Percentiles rank a stretch among this genome's conserved stretches.
These are phyloP conservation scores for Mycosphaerella sp. DNA, from an alignment of 2,329 filamentous ascomycete species.

Conservation along the genomic window DNA sequence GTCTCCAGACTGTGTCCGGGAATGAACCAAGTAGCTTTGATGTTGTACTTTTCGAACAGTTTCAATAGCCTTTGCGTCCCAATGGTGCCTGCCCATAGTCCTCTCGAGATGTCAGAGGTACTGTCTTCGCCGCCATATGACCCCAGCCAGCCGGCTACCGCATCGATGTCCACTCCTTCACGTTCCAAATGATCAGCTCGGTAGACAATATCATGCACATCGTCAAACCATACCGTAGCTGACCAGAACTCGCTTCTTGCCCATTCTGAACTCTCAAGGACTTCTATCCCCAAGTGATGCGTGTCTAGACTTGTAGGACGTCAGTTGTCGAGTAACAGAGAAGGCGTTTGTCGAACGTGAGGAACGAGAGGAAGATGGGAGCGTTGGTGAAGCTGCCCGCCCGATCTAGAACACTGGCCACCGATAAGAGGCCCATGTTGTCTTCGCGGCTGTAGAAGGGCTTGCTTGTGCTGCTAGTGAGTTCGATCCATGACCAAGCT, in stretches of 20 bases:
- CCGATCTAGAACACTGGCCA: no score
- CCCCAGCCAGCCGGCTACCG: conserved; percentile 66
- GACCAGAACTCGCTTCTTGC: conserved; percentile 25
- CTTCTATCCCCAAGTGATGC: background rate
- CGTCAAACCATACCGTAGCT: conserved; percentile 17
- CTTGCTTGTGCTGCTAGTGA: background rate
- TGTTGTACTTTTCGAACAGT: conserved; percentile 62
- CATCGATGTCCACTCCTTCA: conserved; percentile 58
- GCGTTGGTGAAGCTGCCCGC: background rate
- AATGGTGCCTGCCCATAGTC: conserved; percentile 59
- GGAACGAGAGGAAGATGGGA: background rate
- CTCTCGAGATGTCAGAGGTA: conserved; percentile 62
- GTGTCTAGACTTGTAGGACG: background rate
- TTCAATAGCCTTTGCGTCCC: conserved; percentile 60
- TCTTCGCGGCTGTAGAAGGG: background rate
- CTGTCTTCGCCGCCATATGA: conserved; percentile 67
- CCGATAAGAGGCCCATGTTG: background rate
- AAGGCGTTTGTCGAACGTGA: background rate
- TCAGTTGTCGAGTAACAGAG: background rate
- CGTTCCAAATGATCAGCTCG: background rate
- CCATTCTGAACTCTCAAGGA: conserved; percentile 12
- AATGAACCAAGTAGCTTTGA: conserved; percentile 61
- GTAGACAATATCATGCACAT: background rate
- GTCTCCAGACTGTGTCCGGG: conserved; percentile 56
- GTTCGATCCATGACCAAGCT: background rate